A percentile compares a stretch with the other conserved stretches of the same genome.
Evolutionary conservation across 371 early-diverging fungal species (phyloP).

Genomic region (Saksenaea oblongispora): DNA sequence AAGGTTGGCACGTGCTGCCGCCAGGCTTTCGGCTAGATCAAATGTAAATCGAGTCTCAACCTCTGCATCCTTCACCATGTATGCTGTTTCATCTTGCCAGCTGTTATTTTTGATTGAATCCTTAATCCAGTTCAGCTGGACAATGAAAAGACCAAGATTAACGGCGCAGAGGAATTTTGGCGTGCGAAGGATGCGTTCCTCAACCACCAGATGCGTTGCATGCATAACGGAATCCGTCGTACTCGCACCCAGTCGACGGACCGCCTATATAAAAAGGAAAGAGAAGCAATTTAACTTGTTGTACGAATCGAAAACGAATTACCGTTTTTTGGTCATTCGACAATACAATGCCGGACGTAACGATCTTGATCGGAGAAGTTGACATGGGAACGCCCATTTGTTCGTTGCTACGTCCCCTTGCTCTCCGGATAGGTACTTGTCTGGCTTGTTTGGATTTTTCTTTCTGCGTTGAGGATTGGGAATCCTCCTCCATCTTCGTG

Average conservation of each 20-base stretch:
- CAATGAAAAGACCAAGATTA: slow-evolving; percentile 21
- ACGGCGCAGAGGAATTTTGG: slow-evolving; percentile 26
- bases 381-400: not conserved
- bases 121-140: slow-evolving; percentile 11
- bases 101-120: slow-evolving; percentile 6
- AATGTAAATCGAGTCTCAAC: slow-evolving; percentile 13
- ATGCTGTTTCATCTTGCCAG: slow-evolving; percentile 12
- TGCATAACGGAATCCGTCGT: slow-evolving; percentile 8
- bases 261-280: slow-evolving; percentile 4
- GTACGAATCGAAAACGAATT: too few species aligned
- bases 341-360: too few species aligned
- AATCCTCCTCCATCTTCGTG: not conserved
- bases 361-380: too few species aligned
- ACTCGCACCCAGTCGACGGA: slow-evolving; percentile 9
- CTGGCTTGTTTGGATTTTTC: not conserved
- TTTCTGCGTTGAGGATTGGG: not conserved
- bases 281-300: too few species aligned
- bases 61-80: slow-evolving; percentile 12
- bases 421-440: not conserved
- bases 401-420: not conserved
- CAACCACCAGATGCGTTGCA: slow-evolving; percentile 17
- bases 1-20: slow-evolving; percentile 4
- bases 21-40: slow-evolving; percentile 15
- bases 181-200: slow-evolving; percentile 14
- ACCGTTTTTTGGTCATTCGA: too few species aligned